Percentiles rank a stretch among this genome's conserved stretches.
phyloP scores from a whole-genome alignment of 2,329 filamentous ascomycete species.

The Plenodomus lindquistii region DNA sequence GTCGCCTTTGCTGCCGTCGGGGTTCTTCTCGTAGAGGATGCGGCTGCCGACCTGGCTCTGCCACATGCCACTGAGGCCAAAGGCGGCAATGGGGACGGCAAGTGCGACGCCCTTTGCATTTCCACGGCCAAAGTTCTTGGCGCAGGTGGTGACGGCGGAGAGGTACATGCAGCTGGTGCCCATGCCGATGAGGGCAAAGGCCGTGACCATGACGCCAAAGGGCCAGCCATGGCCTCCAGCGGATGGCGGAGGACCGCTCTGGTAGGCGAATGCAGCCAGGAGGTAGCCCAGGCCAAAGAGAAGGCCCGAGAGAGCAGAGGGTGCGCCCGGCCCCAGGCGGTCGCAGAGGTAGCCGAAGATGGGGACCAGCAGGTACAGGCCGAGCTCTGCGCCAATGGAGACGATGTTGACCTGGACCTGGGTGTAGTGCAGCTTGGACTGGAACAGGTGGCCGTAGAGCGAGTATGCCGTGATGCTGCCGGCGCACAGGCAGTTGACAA shows the following conservation, averaged over 20 bases:
- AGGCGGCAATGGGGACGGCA: constrained; percentile 86
- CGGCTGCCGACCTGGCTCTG: constrained; percentile 84
- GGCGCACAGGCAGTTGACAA: constrained; percentile 73
- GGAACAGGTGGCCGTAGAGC: constrained; percentile 88
- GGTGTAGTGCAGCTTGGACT: constrained; percentile 81
- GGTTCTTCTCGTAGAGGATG: constrained; percentile 70
- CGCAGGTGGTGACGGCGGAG: constrained; percentile 87
- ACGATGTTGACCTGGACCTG: constrained; percentile 92
- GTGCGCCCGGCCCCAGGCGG: constrained; percentile 76
- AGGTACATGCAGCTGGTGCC: constrained; percentile 91
- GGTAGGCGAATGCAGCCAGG: constrained; percentile 79
- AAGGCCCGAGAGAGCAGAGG: constrained; percentile 71
- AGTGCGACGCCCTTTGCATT: constrained; percentile 87
- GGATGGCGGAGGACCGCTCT: constrained; percentile 58
- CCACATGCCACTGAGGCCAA: constrained; percentile 95
- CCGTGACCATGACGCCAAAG: constrained; percentile 80
- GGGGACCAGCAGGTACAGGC: constrained; percentile 90
- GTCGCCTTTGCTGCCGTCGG: constrained; percentile 64
- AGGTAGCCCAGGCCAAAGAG: constrained; percentile 83
- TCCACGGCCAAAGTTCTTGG: constrained; percentile 95
- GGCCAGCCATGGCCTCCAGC: constrained; percentile 64
- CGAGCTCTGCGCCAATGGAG: constrained; percentile 82
- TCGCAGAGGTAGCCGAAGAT: constrained; percentile 91
- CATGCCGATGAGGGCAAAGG: constrained; percentile 80
- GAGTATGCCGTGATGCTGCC: constrained; percentile 94